phyloP scores from a whole-genome alignment of 2,329 filamentous ascomycete species.

The Trichoderma lentiforme region DNA sequence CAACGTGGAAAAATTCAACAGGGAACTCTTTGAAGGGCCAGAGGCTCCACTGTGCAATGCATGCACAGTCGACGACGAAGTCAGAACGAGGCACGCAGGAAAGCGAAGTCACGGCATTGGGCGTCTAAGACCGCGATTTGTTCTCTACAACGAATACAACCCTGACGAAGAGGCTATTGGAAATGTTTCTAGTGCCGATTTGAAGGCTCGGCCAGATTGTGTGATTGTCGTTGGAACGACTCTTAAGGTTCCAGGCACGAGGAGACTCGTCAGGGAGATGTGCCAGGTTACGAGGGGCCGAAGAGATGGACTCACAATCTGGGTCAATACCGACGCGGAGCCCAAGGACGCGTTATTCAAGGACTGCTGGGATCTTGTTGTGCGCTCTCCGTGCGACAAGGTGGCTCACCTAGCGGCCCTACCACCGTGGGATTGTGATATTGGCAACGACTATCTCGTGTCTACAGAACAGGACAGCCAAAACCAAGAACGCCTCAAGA shows the following conservation, averaged over 20 bases:
- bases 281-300: constrained; percentile 81
- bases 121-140: constrained; percentile 83
- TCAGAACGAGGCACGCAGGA: constrained; percentile 71
- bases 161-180: constrained; percentile 96
- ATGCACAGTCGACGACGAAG: constrained; percentile 71
- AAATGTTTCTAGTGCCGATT: constrained; percentile 79
- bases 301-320: constrained; percentile 81
- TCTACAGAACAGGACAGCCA: constrained; percentile 45
- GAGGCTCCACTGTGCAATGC: constrained; percentile 74
- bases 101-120: constrained; percentile 94
- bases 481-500: constrained; percentile 36
- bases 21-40: constrained; percentile 77
- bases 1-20: constrained; percentile 70
- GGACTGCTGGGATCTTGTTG: constrained; percentile 88
- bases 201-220: constrained; percentile 82
- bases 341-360: constrained; percentile 82
- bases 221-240: constrained; percentile 94
- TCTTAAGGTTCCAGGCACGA: constrained; percentile 89
- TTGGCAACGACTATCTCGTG: constrained; percentile 49
- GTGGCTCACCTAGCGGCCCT: constrained; percentile 71
- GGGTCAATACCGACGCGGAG: constrained; percentile 88
- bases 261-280: constrained; percentile 85
- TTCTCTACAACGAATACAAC: constrained; percentile 96
- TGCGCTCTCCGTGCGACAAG: constrained; percentile 82
- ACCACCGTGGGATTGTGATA: constrained; percentile 55